These are phyloP conservation scores for Tolypocladium tundrense DNA, from an alignment of 2,329 filamentous ascomycete genomes.

Conservation along the genomic window DNA sequence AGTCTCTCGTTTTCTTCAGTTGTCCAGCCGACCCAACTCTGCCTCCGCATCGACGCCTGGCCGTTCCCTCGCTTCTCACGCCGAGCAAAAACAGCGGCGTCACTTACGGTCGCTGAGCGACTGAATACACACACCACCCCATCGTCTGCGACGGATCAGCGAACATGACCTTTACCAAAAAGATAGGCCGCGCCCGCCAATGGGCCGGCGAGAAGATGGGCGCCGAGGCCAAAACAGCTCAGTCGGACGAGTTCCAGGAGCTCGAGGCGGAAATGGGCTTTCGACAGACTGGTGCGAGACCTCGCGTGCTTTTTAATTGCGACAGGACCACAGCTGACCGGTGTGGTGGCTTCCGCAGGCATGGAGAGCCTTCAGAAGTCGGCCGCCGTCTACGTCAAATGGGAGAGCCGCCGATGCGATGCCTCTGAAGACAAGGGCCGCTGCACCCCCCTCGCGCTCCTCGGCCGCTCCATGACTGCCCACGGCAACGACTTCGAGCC, in stretches of 20 bases:
- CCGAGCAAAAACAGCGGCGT: background rate
- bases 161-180: slow-evolving; percentile 58
- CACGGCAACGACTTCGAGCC: slow-evolving; percentile 90
- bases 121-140: background rate
- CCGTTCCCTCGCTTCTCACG: background rate
- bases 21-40: background rate
- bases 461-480: slow-evolving; percentile 75
- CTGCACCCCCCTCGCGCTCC: slow-evolving; percentile 63
- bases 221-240: slow-evolving; percentile 73
- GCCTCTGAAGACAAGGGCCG: slow-evolving; percentile 77
- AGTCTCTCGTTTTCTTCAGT: background rate
- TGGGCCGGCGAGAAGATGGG: slow-evolving; percentile 98
- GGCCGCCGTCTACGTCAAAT: slow-evolving; percentile 80
- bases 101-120: background rate
- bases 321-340: background rate
- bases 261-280: slow-evolving; percentile 85
- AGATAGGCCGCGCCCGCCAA: slow-evolving; percentile 92
- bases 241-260: slow-evolving; percentile 83
- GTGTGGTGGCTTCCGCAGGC: slow-evolving; percentile 37
- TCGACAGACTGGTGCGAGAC: slow-evolving; percentile 64
- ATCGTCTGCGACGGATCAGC: background rate
- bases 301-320: background rate
- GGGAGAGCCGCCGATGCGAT: slow-evolving; percentile 73
- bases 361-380: slow-evolving; percentile 85
- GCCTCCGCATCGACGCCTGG: background rate